Evolutionary conservation across 2,329 filamentous ascomycete species (phyloP).

Genomic region (Huntiella decipiens): DNA sequence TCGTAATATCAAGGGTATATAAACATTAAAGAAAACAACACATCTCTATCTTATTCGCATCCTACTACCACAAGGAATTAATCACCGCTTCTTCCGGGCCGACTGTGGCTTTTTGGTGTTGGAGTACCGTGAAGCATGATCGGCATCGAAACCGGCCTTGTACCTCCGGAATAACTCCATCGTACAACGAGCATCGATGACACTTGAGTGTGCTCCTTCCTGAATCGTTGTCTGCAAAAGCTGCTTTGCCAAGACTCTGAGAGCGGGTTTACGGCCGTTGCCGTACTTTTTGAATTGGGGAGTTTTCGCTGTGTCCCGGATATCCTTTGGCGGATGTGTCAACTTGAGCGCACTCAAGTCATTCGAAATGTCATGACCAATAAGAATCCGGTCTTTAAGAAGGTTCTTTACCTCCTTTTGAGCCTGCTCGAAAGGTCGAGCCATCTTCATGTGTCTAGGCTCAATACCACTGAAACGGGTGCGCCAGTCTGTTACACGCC

Average conservation of each 20-base stretch:
- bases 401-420: constrained; percentile 52
- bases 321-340: constrained; percentile 57
- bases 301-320: constrained; percentile 70
- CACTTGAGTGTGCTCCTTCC: constrained; percentile 42
- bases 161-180: constrained; percentile 76
- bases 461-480: constrained; percentile 71
- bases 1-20: too few species aligned
- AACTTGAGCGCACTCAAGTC: constrained; percentile 59
- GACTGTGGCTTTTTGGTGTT: neutral
- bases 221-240: constrained; percentile 44
- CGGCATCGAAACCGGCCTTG: constrained; percentile 70
- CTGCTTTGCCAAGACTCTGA: constrained; percentile 38
- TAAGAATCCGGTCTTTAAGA: constrained; percentile 50
- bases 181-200: constrained; percentile 67
- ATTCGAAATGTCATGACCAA: constrained; percentile 72
- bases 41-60: too few species aligned
- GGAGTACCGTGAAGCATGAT: constrained; percentile 48
- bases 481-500: constrained; percentile 74
- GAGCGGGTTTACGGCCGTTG: constrained; percentile 47
- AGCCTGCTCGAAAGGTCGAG: constrained; percentile 56
- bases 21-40: too few species aligned
- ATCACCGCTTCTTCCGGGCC: neutral
- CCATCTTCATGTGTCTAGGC: constrained; percentile 49
- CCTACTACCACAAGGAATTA: neutral
- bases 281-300: constrained; percentile 52